A percentile compares a stretch with the other conserved stretches of the same genome.
phyloP scores from a whole-genome alignment of 2,329 filamentous ascomycete species.

The Herpotrichia juniperi region DNA sequence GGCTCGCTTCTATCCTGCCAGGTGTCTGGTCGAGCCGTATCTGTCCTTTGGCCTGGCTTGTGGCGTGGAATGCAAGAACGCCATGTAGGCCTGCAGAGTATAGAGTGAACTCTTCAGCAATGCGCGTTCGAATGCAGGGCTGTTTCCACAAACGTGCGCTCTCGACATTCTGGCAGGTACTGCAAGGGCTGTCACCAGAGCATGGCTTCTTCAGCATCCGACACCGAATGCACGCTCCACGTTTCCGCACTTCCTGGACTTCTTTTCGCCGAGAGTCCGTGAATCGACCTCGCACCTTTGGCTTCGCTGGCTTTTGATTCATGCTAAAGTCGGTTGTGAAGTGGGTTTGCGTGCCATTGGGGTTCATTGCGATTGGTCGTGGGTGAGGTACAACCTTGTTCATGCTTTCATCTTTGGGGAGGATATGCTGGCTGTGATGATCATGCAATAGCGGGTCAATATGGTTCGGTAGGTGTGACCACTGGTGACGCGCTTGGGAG shows the following conservation, averaged over 20 bases:
- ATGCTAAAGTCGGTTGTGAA: constrained; percentile 48
- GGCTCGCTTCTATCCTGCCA: constrained; percentile 61
- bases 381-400: constrained; percentile 33
- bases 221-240: constrained; percentile 66
- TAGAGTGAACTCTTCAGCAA: constrained; percentile 64
- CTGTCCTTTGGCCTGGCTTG: constrained; percentile 55
- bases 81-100: constrained; percentile 62
- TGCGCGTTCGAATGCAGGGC: constrained; percentile 63
- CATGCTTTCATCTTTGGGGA: constrained; percentile 27
- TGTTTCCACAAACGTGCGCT: constrained; percentile 67
- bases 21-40: constrained; percentile 55
- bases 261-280: constrained; percentile 62
- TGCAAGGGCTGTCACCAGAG: constrained; percentile 65
- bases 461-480: constrained; percentile 35
- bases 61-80: constrained; percentile 58
- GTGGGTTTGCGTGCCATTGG: constrained; percentile 38
- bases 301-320: constrained; percentile 46
- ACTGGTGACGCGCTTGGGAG: constrained; percentile 33
- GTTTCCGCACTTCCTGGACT: constrained; percentile 64
- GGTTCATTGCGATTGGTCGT: constrained; percentile 47
- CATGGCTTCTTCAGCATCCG: constrained; percentile 70
- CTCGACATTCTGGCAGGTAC: constrained; percentile 64
- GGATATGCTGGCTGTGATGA: constrained; percentile 32
- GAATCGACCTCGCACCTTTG: constrained; percentile 63
- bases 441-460: constrained; percentile 45